These are phyloP conservation scores for Fusarium gaditjirri DNA, from an alignment of 2,329 filamentous ascomycete genomes.

Conservation along the genomic window DNA sequence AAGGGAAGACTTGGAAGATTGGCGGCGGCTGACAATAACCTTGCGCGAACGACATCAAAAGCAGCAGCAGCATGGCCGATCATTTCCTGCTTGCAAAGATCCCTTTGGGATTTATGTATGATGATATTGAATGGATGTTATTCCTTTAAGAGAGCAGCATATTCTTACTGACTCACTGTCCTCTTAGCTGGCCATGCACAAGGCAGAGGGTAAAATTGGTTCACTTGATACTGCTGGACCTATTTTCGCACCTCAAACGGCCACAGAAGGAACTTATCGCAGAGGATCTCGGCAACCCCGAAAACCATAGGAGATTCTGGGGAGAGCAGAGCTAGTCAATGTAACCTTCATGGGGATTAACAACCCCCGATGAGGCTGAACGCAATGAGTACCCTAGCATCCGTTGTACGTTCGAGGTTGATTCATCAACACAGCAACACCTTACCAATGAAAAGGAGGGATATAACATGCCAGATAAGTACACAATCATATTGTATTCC, in stretches of 20 bases:
- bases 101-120: background rate
- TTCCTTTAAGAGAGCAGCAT: background rate
- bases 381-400: background rate
- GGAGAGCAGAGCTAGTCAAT: constrained; percentile 1
- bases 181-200: background rate
- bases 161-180: background rate
- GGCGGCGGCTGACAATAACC: background rate
- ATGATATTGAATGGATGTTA: background rate
- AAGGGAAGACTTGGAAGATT: background rate
- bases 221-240: background rate
- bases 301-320: background rate
- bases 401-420: background rate
- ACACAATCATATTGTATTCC: background rate
- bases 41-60: background rate
- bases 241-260: background rate
- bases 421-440: background rate
- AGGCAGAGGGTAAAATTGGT: background rate
- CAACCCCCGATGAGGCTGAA: background rate
- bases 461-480: background rate
- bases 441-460: background rate
- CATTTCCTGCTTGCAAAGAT: background rate
- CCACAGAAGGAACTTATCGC: background rate
- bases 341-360: background rate
- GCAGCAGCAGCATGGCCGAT: background rate
- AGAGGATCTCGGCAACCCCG: constrained; percentile 1